Conservation (phyloP, 176 grass and related monocot species). For the Pharus latifolius region DNA sequence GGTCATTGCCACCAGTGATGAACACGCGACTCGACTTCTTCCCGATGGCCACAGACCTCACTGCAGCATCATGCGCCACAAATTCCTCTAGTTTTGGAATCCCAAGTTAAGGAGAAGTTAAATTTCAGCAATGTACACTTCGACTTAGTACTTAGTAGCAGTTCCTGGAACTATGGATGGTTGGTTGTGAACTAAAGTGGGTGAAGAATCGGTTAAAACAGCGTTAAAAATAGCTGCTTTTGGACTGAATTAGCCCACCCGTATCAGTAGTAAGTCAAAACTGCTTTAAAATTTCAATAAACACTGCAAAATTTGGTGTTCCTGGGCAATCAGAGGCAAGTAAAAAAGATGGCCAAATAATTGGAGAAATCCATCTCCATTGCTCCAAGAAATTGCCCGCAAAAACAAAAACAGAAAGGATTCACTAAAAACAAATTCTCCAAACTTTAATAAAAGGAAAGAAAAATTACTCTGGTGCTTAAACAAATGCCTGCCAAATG, state of each 20-base stretch:
- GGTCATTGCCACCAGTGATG: constrained; percentile 67
- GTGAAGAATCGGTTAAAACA: not conserved
- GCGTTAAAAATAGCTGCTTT: not conserved
- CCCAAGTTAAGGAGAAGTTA: constrained; percentile 31
- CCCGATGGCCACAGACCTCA: constrained; percentile 66
- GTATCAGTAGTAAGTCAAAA: not conserved
- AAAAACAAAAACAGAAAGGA: not conserved
- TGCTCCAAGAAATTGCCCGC: not conserved
- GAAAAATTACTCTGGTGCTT: not conserved
- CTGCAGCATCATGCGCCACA: constrained; percentile 60
- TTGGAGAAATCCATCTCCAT: not conserved
- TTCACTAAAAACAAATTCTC: not conserved
- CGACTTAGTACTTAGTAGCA: not conserved
- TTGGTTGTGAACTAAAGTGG: not conserved
- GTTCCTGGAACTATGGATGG: not conserved
- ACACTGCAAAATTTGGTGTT: not conserved
- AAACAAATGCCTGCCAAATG: constrained; percentile 19
- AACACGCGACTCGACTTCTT: constrained; percentile 91
- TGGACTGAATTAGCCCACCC: not conserved
- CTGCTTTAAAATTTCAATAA: not conserved
- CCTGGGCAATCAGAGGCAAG: too few species aligned
- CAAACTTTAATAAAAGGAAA: not conserved
- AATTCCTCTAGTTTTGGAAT: constrained; percentile 60
- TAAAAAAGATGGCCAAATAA: not conserved
- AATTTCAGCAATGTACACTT: not conserved